Conservation (phyloP, 2,329 filamentous ascomycete genomes). For the Didymella pinodella region DNA sequence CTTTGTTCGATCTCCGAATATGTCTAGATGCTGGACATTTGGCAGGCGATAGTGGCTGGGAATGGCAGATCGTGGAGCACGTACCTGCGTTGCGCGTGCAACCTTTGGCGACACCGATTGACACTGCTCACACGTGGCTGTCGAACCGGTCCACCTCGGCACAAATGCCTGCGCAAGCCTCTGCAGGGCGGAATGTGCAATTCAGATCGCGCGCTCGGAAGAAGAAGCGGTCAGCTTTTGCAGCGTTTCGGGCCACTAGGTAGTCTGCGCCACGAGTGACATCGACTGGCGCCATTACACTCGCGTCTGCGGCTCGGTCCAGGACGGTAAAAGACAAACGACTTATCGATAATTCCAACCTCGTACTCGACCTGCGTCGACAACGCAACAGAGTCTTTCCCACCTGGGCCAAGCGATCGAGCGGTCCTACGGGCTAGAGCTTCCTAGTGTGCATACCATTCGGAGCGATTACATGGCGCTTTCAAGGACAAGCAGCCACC, state of each 20-base stretch:
- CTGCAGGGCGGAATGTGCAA: conserved; percentile 1
- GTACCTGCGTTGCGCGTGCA: conserved; percentile 14
- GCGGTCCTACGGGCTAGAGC: conserved; percentile 6
- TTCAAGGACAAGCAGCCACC: neutral
- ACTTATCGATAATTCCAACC: conserved; percentile 12
- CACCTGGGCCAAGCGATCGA: conserved; percentile 7
- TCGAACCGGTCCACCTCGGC: conserved; percentile 5
- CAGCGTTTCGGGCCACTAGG: conserved; percentile 9
- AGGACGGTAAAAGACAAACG: conserved; percentile 15
- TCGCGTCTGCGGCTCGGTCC: conserved; percentile 21
- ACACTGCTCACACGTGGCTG: conserved; percentile 12
- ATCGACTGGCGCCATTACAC: conserved; percentile 7
- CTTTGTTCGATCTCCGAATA: neutral
- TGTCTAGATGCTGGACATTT: neutral
- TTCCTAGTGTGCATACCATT: conserved; percentile 4
- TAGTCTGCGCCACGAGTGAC: conserved; percentile 8
- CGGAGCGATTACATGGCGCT: conserved; percentile 14
- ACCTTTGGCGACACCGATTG: neutral
- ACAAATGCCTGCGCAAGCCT: conserved; percentile 4
- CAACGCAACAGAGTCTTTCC: conserved; percentile 19
- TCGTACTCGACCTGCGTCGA: conserved; percentile 15
- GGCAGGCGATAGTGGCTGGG: neutral
- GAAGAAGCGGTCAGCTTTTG: conserved; percentile 17
- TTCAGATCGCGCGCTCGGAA: neutral
- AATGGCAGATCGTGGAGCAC: neutral